A percentile compares a stretch with the other conserved stretches of the same genome.
These are phyloP conservation scores for Atalantia buxifolia DNA, from an alignment of 345 rosid species.

Conservation along the genomic window DNA sequence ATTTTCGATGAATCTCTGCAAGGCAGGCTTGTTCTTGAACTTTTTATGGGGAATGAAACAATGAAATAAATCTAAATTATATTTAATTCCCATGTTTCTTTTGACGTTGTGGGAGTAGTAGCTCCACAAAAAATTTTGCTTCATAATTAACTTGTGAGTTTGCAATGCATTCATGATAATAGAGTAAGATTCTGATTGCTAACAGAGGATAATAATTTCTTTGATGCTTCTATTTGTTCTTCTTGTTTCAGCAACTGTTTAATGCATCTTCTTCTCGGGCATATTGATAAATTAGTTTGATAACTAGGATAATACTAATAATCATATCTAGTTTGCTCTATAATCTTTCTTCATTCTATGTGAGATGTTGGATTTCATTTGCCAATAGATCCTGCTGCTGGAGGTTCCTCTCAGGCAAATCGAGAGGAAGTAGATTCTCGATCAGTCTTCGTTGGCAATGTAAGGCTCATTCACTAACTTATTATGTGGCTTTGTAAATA, in stretches of 20 bases:
- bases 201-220: background rate
- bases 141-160: background rate
- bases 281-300: background rate
- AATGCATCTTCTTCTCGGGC: background rate
- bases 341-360: background rate
- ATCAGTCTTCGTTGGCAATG: conserved; percentile 77
- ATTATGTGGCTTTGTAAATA: conserved; percentile 10
- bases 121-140: background rate
- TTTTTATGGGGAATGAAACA: background rate
- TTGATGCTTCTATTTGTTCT: background rate
- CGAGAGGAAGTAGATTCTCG: conserved; percentile 75
- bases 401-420: conserved; percentile 49
- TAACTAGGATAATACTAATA: background rate
- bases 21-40: background rate
- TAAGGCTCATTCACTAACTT: conserved; percentile 35
- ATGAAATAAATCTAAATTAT: background rate
- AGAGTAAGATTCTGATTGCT: background rate
- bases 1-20: background rate
- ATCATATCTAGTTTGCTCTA: background rate
- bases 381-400: conserved; percentile 52
- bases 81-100: background rate
- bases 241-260: background rate
- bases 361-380: conserved; percentile 22
- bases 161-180: background rate
- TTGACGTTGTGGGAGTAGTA: background rate